Base-by-base conservation (phyloP, 768 basidiomycete genomes). In the Lactarius hengduanensis region DNA sequence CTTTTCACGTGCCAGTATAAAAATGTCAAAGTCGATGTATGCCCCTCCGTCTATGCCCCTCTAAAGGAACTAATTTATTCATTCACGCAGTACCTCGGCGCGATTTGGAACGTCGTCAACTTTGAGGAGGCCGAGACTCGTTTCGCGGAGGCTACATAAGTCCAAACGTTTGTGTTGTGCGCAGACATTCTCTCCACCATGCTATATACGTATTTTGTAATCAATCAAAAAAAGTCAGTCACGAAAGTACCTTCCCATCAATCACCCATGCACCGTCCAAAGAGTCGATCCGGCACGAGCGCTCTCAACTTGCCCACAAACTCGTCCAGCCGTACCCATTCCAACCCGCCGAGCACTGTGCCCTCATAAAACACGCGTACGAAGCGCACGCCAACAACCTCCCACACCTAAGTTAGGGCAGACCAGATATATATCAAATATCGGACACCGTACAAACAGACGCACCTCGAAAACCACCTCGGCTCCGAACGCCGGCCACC, bases 91-190 rank as follows among this genome's bases (percentile, higher is more conserved):
- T 98, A 98, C 81, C 87, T 98, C 77, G 86, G 84, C 57, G 94
- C 94, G 26, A 94, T 98, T 75, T 98, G 96, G 94, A 88, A 88
- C 71, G 94, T 98, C 66, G 86, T 98, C 83, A 94, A 97, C 82
- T 98, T 94, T 79, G 85, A 92, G 72, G 93, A 96, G 78, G 96
- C 94, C 8, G 93, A 95, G 74, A 79, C 80, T 68, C 78, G 84
- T 68, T 76, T 78, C 62, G 62, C 73, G 57, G 81, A 81, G 55
- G 83, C 78, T 15, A 62, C 73, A 28, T 74, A 76, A 68, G 20
- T 34, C 41, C 41, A 26, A 64, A 36, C 3, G 47, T 13, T 9
- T 20, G n/a, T 53, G 38, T 62, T 26, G 45, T 60, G 54, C 28
- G 55, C 43, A 47, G 30, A 40, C 38, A 40, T 38, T 38, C 22